Evolutionary conservation across 495 filamentous ascomycete species (phyloP).

Genomic region (Hypoxylon intermedium): DNA sequence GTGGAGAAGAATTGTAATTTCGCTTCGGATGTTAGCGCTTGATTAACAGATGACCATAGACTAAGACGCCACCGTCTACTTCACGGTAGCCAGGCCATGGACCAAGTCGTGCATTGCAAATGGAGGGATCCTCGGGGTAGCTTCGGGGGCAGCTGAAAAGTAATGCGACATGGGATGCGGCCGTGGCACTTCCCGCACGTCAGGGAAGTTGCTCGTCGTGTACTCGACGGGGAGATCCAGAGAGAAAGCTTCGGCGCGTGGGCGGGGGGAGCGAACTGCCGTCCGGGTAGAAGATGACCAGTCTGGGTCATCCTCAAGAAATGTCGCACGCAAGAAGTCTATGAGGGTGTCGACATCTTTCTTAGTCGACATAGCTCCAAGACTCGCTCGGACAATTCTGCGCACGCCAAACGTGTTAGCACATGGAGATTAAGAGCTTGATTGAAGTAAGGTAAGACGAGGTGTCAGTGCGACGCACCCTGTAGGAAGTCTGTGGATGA

Average conservation of each 20-base stretch:
- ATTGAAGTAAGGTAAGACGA: slow-evolving; percentile 20
- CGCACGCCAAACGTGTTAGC: slow-evolving; percentile 10
- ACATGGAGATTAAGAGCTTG: not conserved
- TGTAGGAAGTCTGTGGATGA: slow-evolving; percentile 63
- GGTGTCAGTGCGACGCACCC: slow-evolving; percentile 48
- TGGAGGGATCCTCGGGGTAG: slow-evolving; percentile 29
- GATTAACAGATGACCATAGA: not conserved
- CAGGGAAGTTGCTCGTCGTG: slow-evolving; percentile 31
- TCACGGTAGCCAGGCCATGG: slow-evolving; percentile 30
- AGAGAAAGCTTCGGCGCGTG: slow-evolving; percentile 23
- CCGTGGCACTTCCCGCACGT: slow-evolving; percentile 36
- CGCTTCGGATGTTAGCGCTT: not conserved
- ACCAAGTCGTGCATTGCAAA: slow-evolving; percentile 34
- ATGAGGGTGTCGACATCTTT: slow-evolving; percentile 67
- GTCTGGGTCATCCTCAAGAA: slow-evolving; percentile 43
- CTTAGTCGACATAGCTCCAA: slow-evolving; percentile 74
- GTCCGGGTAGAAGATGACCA: slow-evolving; percentile 16
- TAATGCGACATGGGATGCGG: slow-evolving; percentile 30
- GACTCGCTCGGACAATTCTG: slow-evolving; percentile 68
- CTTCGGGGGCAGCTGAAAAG: slow-evolving; percentile 28
- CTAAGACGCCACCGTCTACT: not conserved
- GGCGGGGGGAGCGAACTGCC: slow-evolving; percentile 23
- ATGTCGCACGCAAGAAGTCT: slow-evolving; percentile 62
- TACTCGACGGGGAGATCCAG: slow-evolving; percentile 30
- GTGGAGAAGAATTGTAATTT: not conserved